Conservation (phyloP, 2,329 filamentous ascomycete genomes). For the Colletotrichum cereale region DNA sequence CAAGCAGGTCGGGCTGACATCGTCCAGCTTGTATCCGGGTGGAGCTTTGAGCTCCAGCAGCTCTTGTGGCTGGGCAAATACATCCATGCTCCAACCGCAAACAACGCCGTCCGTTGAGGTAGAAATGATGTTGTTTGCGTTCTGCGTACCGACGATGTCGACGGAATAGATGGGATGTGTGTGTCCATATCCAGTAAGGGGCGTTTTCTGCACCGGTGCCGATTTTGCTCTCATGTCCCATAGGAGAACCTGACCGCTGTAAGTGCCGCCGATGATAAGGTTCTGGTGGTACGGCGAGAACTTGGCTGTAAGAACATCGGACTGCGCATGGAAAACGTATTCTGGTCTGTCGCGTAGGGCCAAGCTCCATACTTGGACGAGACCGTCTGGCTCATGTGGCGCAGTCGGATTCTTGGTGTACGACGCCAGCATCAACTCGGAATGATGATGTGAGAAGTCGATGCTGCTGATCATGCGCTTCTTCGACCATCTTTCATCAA, state of each 20-base stretch:
- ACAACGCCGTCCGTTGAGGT: conserved; percentile 97
- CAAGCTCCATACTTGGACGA: conserved; percentile 97
- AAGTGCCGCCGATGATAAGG: conserved; percentile 94
- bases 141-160: conserved; percentile 96
- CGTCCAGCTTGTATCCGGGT: conserved; percentile 89
- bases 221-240: conserved; percentile 96
- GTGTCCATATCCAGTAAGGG: conserved; percentile 92
- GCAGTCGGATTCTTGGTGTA: conserved; percentile 98
- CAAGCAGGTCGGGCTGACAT: conserved; percentile 93
- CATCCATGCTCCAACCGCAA: conserved; percentile 97
- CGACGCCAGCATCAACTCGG: conserved; percentile 90
- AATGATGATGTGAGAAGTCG: conserved; percentile 95
- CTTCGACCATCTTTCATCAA: conserved; percentile 95
- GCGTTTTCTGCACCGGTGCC: conserved; percentile 93
- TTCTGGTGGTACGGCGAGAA: conserved; percentile 99
- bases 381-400: conserved; percentile 91
- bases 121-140: conserved; percentile 98
- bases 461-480: conserved; percentile 97
- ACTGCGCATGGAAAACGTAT: conserved; percentile 96
- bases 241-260: conserved; percentile 94
- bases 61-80: conserved; percentile 97
- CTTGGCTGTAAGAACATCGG: conserved; percentile 93
- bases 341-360: conserved; percentile 95
- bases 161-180: conserved; percentile 97
- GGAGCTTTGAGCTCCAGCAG: conserved; percentile 89